Conservation (phyloP, 2,329 filamentous ascomycete genomes). For the Torrubiellomyces zombiae region DNA sequence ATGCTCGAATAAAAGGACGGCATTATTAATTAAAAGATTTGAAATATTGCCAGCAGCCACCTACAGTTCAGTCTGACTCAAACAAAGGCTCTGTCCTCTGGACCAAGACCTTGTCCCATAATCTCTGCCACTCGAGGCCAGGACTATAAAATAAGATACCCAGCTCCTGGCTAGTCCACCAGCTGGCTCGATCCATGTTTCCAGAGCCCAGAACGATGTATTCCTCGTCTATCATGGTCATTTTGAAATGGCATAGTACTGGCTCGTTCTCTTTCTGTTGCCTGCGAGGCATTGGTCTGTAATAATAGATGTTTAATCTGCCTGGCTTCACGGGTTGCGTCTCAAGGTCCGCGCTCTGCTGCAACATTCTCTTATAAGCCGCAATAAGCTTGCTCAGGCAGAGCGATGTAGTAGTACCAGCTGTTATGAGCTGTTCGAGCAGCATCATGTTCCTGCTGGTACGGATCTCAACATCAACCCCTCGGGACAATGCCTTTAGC, state of each 20-base stretch:
- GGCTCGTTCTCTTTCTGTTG: conserved; percentile 33
- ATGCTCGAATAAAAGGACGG: too few relatives aligned
- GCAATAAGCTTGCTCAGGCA: conserved; percentile 44
- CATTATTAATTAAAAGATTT: too few relatives aligned
- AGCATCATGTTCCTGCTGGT: conserved; percentile 58
- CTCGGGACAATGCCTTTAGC: conserved; percentile 41
- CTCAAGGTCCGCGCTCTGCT: conserved; percentile 19
- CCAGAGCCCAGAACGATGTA: conserved; percentile 59
- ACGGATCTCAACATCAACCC: conserved; percentile 50
- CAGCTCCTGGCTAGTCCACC: conserved; percentile 75
- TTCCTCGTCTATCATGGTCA: conserved; percentile 54
- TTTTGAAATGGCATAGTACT: conserved; percentile 61
- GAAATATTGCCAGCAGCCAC: too few relatives aligned
- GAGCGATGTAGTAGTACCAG: conserved; percentile 53
- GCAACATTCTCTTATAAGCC: conserved; percentile 24
- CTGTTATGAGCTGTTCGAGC: conserved; percentile 65
- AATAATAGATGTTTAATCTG: conserved; percentile 41
- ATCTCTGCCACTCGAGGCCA: conserved; percentile 15
- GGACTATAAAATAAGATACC: conserved; percentile 43
- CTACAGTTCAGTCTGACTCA: too few relatives aligned
- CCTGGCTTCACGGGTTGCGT: conserved; percentile 26
- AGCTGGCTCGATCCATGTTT: conserved; percentile 73
- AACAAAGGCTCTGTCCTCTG: conserved; percentile 19
- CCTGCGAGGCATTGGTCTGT: conserved; percentile 21
- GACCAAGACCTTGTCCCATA: conserved; percentile 22